Evolutionary conservation across 2,329 filamentous ascomycete genomes (phyloP).

Genomic region (Bisporella sp.): DNA sequence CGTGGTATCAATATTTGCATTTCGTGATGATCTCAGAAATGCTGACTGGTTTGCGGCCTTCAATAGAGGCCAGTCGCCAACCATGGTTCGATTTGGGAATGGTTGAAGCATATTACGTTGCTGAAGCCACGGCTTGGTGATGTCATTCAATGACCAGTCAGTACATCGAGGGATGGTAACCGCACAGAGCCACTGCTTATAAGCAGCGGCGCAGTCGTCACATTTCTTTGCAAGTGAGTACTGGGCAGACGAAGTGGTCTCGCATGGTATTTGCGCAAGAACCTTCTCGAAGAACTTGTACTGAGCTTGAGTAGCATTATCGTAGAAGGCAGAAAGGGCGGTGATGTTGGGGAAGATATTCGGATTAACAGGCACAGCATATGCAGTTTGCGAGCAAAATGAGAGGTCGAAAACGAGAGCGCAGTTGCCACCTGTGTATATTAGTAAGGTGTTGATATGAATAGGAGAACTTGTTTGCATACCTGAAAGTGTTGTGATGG

Average conservation of each 20-base stretch:
- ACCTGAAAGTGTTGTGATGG: conserved; percentile 76
- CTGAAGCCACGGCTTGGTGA: conserved; percentile 39
- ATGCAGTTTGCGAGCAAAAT: conserved; percentile 84
- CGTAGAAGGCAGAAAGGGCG: conserved; percentile 66
- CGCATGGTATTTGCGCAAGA: conserved; percentile 78
- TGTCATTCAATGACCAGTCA: conserved; percentile 56
- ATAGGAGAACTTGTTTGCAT: conserved; percentile 23
- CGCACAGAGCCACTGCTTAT: conserved; percentile 93
- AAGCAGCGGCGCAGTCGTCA: conserved; percentile 67
- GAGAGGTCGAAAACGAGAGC: conserved; percentile 78
- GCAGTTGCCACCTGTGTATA: conserved; percentile 64
- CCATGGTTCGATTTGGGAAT: conserved; percentile 61
- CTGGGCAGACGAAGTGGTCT: conserved; percentile 62
- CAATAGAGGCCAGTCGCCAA: conserved; percentile 34
- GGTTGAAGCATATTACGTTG: conserved; percentile 64
- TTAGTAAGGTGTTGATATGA: background rate
- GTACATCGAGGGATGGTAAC: conserved; percentile 89
- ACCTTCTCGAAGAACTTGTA: conserved; percentile 77
- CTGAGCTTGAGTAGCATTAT: conserved; percentile 60
- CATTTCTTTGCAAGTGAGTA: conserved; percentile 80
- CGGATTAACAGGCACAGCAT: conserved; percentile 80
- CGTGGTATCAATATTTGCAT: conserved; percentile 60
- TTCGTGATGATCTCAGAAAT: conserved; percentile 51
- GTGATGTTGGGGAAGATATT: conserved; percentile 51
- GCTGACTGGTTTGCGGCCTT: conserved; percentile 13